phyloP scores from a whole-genome alignment of 805 yeast genomes.

The Kodamaea hsintzibuensis region DNA sequence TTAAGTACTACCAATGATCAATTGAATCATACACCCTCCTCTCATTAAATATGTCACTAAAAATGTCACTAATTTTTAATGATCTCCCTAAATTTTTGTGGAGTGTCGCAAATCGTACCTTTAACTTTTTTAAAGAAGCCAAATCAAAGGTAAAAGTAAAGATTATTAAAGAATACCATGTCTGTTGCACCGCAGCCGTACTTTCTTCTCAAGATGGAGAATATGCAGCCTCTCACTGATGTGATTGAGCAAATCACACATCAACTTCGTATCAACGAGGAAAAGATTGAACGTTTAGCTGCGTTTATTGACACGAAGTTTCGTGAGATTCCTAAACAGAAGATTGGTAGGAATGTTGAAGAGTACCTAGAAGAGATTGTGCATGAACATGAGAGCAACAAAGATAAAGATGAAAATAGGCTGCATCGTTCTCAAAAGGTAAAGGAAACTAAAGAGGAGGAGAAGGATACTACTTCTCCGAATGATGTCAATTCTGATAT shows the following conservation, averaged over 20 bases:
- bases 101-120: neutral
- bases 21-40: too few relatives aligned
- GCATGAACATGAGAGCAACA: neutral
- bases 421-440: neutral
- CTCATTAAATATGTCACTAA: too few relatives aligned
- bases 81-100: too few relatives aligned
- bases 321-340: neutral
- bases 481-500: constrained; percentile 12
- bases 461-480: neutral
- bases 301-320: constrained; percentile 22
- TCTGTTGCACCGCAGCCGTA: constrained; percentile 5
- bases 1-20: too few relatives aligned
- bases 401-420: neutral
- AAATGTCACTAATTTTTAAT: too few relatives aligned
- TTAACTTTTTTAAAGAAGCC: neutral
- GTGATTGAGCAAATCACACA: constrained; percentile 22
- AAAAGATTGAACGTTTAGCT: constrained; percentile 22
- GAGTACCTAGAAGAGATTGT: neutral
- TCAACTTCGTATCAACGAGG: constrained; percentile 27
- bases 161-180: neutral
- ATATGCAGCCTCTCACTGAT: constrained; percentile 29
- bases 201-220: constrained; percentile 32
- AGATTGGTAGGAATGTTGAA: neutral
- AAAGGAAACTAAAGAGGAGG: neutral
- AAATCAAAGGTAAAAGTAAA: neutral